A percentile compares a stretch with the other conserved stretches of the same genome.
Evolutionary conservation across 208 protist species (phyloP).

Genomic region (Trichomonas tenax): DNA sequence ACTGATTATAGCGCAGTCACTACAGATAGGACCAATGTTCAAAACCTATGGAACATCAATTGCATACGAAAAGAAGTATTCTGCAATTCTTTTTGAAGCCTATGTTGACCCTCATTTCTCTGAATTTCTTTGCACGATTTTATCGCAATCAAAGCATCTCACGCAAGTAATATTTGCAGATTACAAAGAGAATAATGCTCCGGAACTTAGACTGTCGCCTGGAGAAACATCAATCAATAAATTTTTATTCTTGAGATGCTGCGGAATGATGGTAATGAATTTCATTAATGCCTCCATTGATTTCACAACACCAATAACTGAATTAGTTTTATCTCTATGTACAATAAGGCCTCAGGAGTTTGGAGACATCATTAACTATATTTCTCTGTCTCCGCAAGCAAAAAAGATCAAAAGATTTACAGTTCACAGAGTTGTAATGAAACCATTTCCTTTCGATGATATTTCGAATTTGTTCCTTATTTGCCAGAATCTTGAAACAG

Average conservation of each 20-base stretch:
- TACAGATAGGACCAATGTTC: not conserved
- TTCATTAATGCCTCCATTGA: not conserved
- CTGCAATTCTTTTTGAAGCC: not conserved
- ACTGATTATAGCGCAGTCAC: not conserved
- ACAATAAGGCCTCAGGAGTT: not conserved
- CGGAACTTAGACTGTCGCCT: not conserved
- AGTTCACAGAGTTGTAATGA: not conserved
- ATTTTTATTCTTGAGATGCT: not conserved
- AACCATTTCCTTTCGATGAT: not conserved
- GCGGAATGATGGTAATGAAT: not conserved
- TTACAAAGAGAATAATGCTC: not conserved
- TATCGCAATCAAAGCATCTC: not conserved
- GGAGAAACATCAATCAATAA: not conserved
- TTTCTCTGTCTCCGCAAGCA: not conserved
- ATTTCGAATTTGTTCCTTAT: not conserved
- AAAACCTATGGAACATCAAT: not conserved
- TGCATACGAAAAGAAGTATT: not conserved
- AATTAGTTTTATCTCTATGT: not conserved
- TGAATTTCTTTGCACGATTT: not conserved
- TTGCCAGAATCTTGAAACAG: not conserved
- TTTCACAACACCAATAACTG: not conserved
- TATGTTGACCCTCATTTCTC: not conserved
- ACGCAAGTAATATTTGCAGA: not conserved
- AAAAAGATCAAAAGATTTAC: not conserved
- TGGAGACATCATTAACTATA: not conserved